Evolutionary conservation across 2,329 filamentous ascomycete species (phyloP), one percentile per base, ranked within the genome.

Genomic region (Macrophomina tecta): DNA sequence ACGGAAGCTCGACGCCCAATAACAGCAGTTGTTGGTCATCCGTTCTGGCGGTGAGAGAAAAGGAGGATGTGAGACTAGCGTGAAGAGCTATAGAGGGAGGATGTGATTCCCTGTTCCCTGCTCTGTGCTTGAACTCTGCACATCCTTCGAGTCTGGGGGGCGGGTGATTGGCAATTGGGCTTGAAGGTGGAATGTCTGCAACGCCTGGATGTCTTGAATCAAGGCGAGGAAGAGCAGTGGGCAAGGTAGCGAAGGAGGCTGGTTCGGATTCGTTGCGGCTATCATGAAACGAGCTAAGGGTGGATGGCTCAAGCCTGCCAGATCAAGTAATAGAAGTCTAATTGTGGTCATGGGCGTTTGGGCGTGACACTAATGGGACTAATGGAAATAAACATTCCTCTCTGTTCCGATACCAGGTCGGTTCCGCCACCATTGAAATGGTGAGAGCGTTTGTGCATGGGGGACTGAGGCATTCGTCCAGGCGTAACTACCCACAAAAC

Each of bases 181-280:
- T 40, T 14, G 3, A 38, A 36, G 34, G 14, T 34, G 40, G 18
- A 23, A 18, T 23, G 36, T 58, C 23, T 23, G 30, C 49, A 16
- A 34, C 14, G 8, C 38, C 55, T 60, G 38, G 38, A 45, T 42
- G 55, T 23, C 55, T 60, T 28, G 38, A 40, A 46, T 60, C 36
- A 46, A 46, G 40, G 38, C 28, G 36, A 42, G 36, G 34, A 42
- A n/a, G 18, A 36, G n/a, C 36, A 23, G 55, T 46, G 53, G 53
- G 18, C 14, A 42, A 38, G 18, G 18, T 42, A 42, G 53, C 34
- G 34, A 45, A 45, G 16, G 42, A 45, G 11, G 42, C 16, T 14
- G 42, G 46, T 9, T 8, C 28, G 46, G n/a, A 6, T 49, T 9
- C 8, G 6, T 18, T 49, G 46, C 6, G 18, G 8, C 16, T n/a